Conservation (phyloP, 1,139 yeast species). For the Casaregolazyma lundiana region DNA sequence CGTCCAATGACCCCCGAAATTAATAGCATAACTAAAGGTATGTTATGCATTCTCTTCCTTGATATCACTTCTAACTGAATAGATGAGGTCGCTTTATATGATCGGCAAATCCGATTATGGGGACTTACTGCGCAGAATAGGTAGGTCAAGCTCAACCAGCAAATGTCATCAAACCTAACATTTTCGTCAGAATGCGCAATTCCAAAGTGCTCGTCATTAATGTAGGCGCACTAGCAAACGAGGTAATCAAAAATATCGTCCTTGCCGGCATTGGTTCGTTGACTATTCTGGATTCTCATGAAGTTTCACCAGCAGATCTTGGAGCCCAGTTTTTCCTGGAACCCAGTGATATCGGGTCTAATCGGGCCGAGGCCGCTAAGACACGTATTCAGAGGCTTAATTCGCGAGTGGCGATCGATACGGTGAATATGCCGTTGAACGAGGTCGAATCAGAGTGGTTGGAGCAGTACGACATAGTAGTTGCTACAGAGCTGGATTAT, state of each 20-base stretch:
- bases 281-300: constrained; percentile 59
- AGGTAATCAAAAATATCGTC: constrained; percentile 76
- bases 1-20: neutral
- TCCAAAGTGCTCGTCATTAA: constrained; percentile 67
- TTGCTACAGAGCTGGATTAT: constrained; percentile 63
- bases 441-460: constrained; percentile 42
- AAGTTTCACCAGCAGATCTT: constrained; percentile 58
- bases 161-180: neutral
- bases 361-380: constrained; percentile 52
- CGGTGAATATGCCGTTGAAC: constrained; percentile 36
- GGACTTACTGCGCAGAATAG: constrained; percentile 85
- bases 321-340: constrained; percentile 75
- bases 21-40: neutral
- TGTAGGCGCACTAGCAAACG: constrained; percentile 71
- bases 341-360: constrained; percentile 35
- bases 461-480: constrained; percentile 60
- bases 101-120: constrained; percentile 94
- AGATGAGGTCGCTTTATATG: constrained; percentile 90
- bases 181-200: constrained; percentile 50
- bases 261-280: constrained; percentile 84
- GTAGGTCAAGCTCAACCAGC: constrained; percentile 17
- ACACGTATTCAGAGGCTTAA: constrained; percentile 65
- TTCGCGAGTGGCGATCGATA: constrained; percentile 56
- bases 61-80: neutral
- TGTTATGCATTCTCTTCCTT: neutral